Percentiles rank a stretch among this genome's conserved stretches.
These are phyloP conservation scores for Toxoplasma gondii DNA, from an alignment of 169 alveolate species.

Conservation along the genomic window DNA sequence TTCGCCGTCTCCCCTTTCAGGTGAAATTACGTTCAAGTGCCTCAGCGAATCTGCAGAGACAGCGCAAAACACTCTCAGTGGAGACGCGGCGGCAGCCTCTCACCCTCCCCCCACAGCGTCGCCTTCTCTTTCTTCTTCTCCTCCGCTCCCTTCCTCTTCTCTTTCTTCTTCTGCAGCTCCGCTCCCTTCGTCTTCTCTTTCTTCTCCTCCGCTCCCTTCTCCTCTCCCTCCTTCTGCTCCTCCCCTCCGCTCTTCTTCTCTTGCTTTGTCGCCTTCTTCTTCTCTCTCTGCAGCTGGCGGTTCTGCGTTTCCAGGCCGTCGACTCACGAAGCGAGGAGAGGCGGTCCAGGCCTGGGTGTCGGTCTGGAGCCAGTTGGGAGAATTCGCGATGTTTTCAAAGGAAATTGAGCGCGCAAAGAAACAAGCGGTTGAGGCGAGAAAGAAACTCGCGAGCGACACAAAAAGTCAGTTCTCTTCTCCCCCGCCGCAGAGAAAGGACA, in stretches of 20 bases:
- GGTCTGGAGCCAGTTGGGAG: conserved; percentile 36
- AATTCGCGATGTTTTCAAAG: conserved; percentile 1
- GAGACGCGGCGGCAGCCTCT: no score
- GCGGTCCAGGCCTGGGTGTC: conserved; percentile 20
- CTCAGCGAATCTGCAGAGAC: no score
- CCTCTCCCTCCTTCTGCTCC: background rate
- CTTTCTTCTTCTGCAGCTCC: background rate
- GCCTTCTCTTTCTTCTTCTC: background rate
- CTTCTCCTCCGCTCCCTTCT: background rate
- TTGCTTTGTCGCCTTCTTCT: background rate
- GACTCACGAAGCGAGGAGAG: background rate
- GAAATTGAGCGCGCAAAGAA: conserved; percentile 42
- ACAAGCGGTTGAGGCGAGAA: conserved; percentile 30
- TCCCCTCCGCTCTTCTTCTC: background rate
- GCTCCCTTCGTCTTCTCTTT: background rate
- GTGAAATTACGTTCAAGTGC: no score
- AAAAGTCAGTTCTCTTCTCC: conserved; percentile 38
- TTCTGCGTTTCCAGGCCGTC: background rate
- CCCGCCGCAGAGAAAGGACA: background rate
- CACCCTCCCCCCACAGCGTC: no score
- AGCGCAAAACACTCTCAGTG: no score
- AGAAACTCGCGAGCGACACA: conserved; percentile 51
- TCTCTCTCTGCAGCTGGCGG: background rate
- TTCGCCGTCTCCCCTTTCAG: no score
- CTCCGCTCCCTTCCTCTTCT: background rate